Evolutionary conservation across 139 green algal genomes (phyloP).

Genomic region (Chlorella ohadii): DNA sequence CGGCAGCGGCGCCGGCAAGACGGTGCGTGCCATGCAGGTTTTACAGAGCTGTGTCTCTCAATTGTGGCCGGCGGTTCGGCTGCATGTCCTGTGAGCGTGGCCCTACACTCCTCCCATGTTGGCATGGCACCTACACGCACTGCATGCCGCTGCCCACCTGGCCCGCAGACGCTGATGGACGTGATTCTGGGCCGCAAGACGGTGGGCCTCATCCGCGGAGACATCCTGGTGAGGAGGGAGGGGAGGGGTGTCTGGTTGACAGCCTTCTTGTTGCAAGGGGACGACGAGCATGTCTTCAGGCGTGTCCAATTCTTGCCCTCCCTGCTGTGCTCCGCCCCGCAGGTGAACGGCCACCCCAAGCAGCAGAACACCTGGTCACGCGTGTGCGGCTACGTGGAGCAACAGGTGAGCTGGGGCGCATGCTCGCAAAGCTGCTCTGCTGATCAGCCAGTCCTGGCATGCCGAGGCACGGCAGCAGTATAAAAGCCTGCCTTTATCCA

Average conservation of each 20-base stretch:
- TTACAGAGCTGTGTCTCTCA: no score
- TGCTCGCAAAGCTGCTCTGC: no score
- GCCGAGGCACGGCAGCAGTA: no score
- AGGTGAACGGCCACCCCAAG: constrained; percentile 57
- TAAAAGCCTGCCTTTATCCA: no score
- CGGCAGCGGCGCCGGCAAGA: constrained; percentile 40
- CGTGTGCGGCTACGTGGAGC: constrained; percentile 63
- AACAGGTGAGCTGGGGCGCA: constrained; percentile 30
- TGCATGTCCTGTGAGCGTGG: no score
- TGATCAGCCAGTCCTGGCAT: no score
- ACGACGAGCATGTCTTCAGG: no score
- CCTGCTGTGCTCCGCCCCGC: background rate
- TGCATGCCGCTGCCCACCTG: background rate
- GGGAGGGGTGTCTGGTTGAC: background rate
- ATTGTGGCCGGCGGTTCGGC: no score
- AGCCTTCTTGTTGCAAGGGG: background rate
- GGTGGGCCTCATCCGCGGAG: constrained; percentile 66
- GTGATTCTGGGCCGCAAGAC: constrained; percentile 81
- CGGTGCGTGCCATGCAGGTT: no score
- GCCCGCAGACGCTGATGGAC: constrained; percentile 80
- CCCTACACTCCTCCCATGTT: no score
- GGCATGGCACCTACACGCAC: no score
- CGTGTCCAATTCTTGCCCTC: no score
- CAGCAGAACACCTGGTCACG: constrained; percentile 73
- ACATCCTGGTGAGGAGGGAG: constrained; percentile 68